Evolutionary conservation across 805 yeast genomes (phyloP), one percentile per base, ranked within the genome.

Genomic region (Zygosaccharomyces gambellarensis): DNA sequence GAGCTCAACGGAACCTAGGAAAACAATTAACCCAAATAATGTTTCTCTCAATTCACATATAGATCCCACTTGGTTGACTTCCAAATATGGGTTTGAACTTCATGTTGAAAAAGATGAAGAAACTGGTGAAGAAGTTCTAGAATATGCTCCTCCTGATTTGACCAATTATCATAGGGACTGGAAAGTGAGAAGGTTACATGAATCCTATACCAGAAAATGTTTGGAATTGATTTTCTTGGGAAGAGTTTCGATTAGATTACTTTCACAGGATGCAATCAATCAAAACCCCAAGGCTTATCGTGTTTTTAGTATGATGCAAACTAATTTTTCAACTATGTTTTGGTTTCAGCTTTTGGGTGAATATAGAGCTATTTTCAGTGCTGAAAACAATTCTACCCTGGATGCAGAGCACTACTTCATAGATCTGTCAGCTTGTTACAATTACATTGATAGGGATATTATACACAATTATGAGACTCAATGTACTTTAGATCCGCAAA

Each of bases 1-100:
- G 22, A 65, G 61, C 2, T 68, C 75, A 2, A 68, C 64, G 2
- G 77, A 74, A 4, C 78, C 76, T 9, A 66, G 72, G 2, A 82
- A 79, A 58, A 79, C 85, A 0, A 82, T 89, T 34, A 72, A 75
- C 51, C 64, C 79, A 3, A 63, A 68, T n/a, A 77, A 76, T 51
- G 71, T 79, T 12, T 69, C 75, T 1, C 65, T 85, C 49, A 81
- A 78, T 53, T 70, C 85, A 2, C 79, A 79, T 48, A 63, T 87
- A 4, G 81, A 85, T 53, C 73, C 85, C 2, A 63, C 68, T 0
- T 67, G 86, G 45, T 68, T 89, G 19, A 61, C 74, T 2, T 57
- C 70, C 0, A 77, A 72, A 47, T 69, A 83, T 34, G 68, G 69
- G 2, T 84, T 85, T 60, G 60, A 64, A 12, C 54, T 67, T 5